Evolutionary conservation across 192 early-diverging fungal genomes (phyloP).

Genomic region (Coemansia sp.): DNA sequence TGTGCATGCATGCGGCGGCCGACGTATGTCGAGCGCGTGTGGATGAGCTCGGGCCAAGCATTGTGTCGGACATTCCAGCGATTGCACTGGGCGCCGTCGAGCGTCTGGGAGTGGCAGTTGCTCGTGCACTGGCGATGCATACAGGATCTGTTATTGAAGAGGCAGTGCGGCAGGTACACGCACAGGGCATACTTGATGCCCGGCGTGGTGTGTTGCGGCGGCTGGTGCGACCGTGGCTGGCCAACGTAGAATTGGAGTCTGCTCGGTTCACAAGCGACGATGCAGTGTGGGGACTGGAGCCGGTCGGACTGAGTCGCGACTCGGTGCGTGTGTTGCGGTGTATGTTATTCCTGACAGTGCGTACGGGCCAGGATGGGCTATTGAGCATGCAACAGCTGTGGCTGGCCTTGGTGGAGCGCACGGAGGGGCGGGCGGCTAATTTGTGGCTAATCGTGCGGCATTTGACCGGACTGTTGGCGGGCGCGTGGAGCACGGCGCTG

Average conservation of each 20-base stretch:
- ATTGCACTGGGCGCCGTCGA: constrained; percentile 27
- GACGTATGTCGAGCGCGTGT: constrained; percentile 16
- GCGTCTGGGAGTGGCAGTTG: constrained; percentile 20
- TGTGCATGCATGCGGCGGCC: constrained; percentile 28
- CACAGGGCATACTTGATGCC: constrained; percentile 11
- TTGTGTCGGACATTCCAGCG: constrained; percentile 41
- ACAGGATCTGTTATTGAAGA: constrained; percentile 26
- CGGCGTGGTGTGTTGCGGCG: constrained; percentile 16
- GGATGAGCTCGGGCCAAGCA: constrained; percentile 45
- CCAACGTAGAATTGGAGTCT: constrained; percentile 24
- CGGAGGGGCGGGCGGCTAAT: constrained; percentile 3
- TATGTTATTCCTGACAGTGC: constrained; percentile 42
- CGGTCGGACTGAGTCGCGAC: constrained; percentile 27
- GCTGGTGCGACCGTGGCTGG: constrained; percentile 38
- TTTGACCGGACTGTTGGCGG: constrained; percentile 24
- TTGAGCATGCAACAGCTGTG: constrained; percentile 38
- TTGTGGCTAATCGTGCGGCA: constrained; percentile 39
- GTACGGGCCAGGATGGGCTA: constrained; percentile 16
- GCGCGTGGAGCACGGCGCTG: constrained; percentile 28
- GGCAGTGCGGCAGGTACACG: constrained; percentile 40
- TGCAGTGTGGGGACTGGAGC: constrained; percentile 11
- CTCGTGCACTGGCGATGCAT: constrained; percentile 27
- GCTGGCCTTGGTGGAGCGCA: constrained; percentile 26
- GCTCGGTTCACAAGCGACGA: background rate
- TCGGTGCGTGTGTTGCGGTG: constrained; percentile 47